Evolutionary conservation across 805 yeast genomes (phyloP), one percentile per base, ranked within the genome.

Genomic region (Schwanniomyces occidentalis): DNA sequence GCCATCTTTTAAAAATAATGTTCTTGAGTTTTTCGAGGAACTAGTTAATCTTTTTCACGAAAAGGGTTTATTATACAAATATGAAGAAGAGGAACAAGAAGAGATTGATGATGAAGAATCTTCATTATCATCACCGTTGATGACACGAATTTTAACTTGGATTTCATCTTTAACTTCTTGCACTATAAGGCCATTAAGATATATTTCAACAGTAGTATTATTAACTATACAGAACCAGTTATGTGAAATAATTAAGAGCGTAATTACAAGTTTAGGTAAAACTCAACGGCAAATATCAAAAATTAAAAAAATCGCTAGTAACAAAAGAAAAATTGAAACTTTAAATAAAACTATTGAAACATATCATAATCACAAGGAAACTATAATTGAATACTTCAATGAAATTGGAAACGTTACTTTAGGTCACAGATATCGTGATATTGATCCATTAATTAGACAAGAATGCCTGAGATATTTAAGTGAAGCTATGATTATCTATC

Each of bases 401-500:
- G 95, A 87, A 42, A 71, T 85, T 7, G 73, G 80, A 20, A 79
- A 76, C 44, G 69, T 82, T 2, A 74, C 82, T 6, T 85, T 87
- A 53, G 75, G 78, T 8, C 86, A 82, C 50, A 67, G 97, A 45
- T 85, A 85, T 54, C 78, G 89, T 44, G 97, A 90, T 56, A 71
- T 82, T 9, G 95, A 87, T 51, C 76, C 81, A 5, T 54, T 56
- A 5, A 84, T 90, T 22, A 71, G 97, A 46, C 72, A 74, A 19
- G 88, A 82, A 38, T 83, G 95, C 35, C 65, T 86, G 47, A 48
- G 56, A 6, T 69, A 73, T 22, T 63, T 89, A 32, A 79, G 87
- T n/a, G 64, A 59, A 12, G 85, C 95, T 86, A 84, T 86, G 61
- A 69, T 73, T n/a, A 52, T 62, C 5, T 75, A 74, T 41, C 95